Percentiles rank a stretch among this genome's conserved stretches.
Conservation (phyloP, 2,329 filamentous ascomycete genomes). For the Colletotrichum coccodes region DNA sequence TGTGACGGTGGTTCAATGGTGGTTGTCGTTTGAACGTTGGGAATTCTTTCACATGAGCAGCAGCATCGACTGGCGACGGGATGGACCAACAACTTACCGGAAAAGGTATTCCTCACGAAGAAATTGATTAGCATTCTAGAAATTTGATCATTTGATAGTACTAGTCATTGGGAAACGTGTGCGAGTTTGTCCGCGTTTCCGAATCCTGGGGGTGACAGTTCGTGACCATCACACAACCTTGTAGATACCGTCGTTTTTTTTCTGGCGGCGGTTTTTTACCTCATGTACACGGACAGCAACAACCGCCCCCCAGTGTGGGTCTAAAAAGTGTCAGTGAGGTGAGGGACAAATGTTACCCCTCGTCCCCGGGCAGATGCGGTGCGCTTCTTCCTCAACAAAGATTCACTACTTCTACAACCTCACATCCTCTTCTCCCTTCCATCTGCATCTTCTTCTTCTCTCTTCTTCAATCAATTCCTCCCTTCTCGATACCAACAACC, state of each 20-base stretch:
- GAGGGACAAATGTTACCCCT: slow-evolving; percentile 22
- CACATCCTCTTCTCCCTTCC: slow-evolving; percentile 22
- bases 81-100: slow-evolving; percentile 1
- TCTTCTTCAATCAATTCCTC: slow-evolving; percentile 6
- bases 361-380: slow-evolving; percentile 2
- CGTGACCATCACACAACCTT: not conserved
- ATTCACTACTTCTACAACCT: slow-evolving; percentile 20
- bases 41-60: not conserved
- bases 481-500: slow-evolving; percentile 17
- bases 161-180: not conserved
- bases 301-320: slow-evolving; percentile 1
- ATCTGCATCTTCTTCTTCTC: not conserved
- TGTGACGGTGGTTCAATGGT: not conserved
- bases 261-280: not conserved
- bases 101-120: not conserved
- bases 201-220: not conserved
- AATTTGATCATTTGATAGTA: not conserved
- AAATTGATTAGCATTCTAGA: not conserved
- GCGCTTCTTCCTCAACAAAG: slow-evolving; percentile 14
- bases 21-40: not conserved
- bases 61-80: not conserved
- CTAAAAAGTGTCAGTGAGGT: slow-evolving; percentile 1
- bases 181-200: not conserved
- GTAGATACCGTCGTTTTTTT: not conserved
- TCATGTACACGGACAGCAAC: not conserved